Conservation (phyloP, 176 grass and related monocot species). For the Alloteropsis semialata region DNA sequence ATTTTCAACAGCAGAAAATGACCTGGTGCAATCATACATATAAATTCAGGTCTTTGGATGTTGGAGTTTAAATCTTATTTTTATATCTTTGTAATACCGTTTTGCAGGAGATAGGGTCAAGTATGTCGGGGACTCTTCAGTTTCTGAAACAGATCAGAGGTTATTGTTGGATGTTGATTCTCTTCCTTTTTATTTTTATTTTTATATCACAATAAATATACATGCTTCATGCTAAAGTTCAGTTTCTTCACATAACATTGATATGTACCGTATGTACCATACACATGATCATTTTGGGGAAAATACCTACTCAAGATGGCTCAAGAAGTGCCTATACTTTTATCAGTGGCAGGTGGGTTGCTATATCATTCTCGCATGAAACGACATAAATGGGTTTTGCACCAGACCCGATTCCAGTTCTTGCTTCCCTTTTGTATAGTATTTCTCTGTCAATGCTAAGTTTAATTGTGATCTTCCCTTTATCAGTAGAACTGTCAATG, state of each 20-base stretch:
- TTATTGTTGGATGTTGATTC: slow-evolving; percentile 34
- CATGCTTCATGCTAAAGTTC: neutral
- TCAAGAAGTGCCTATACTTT: slow-evolving; percentile 84
- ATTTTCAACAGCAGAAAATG: too few species aligned
- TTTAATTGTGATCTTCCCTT: neutral
- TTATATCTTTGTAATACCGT: slow-evolving; percentile 25
- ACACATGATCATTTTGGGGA: slow-evolving; percentile 90
- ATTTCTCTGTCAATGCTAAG: slow-evolving; percentile 8
- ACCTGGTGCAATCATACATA: slow-evolving; percentile 25
- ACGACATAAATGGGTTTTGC: slow-evolving; percentile 38
- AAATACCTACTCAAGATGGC: slow-evolving; percentile 92
- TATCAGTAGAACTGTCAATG: neutral
- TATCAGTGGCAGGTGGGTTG: slow-evolving; percentile 82
- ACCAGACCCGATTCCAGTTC: neutral
- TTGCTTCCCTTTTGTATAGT: neutral
- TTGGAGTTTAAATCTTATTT: neutral
- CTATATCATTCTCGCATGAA: slow-evolving; percentile 41
- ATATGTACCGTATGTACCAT: slow-evolving; percentile 53
- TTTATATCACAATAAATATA: neutral
- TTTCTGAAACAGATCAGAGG: slow-evolving; percentile 63
- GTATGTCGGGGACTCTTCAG: slow-evolving; percentile 50
- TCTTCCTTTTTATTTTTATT: slow-evolving; percentile 5
- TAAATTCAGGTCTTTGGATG: neutral
- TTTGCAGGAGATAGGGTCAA: slow-evolving; percentile 91
- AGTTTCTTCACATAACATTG: slow-evolving; percentile 40